Percentiles rank a stretch among this genome's conserved stretches.
Evolutionary conservation across 768 basidiomycete genomes (phyloP).

Genomic region (Kwoniella mangroviensis): DNA sequence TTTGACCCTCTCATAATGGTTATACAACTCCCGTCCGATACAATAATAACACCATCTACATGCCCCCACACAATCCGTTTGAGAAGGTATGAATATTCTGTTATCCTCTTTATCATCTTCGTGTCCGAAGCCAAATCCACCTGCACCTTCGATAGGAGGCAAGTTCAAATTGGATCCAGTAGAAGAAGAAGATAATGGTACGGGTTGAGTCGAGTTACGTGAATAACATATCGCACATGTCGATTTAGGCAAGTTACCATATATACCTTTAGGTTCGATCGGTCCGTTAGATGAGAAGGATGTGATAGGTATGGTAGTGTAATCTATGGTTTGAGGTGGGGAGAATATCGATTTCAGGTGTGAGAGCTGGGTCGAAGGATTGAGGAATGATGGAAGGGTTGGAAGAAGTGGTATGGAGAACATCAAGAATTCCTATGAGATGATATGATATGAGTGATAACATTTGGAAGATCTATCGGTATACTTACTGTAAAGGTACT

Average conservation of each 20-base stretch:
- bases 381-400: conserved; percentile 57
- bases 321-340: conserved; percentile 26
- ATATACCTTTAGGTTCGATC: conserved; percentile 61
- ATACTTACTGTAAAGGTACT: conserved; percentile 88
- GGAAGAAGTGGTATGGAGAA: conserved; percentile 87
- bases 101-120: conserved; percentile 67
- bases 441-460: too few relatives aligned
- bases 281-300: background rate
- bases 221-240: conserved; percentile 84
- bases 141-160: conserved; percentile 23
- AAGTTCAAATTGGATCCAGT: conserved; percentile 31
- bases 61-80: conserved; percentile 66
- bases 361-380: conserved; percentile 22
- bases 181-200: conserved; percentile 63
- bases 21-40: conserved; percentile 76
- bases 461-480: background rate
- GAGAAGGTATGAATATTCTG: conserved; percentile 73
- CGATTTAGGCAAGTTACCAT: conserved; percentile 69
- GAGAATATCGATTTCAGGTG: conserved; percentile 30
- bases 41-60: conserved; percentile 95
- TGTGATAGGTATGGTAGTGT: conserved; percentile 17
- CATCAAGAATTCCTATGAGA: conserved; percentile 82
- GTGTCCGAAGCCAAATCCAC: conserved; percentile 51
- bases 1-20: conserved; percentile 24
- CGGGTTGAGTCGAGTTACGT: conserved; percentile 31